These are phyloP conservation scores for Phaeosphaeriaceae sp. DNA, from an alignment of 2,329 filamentous ascomycete species.

Conservation along the genomic window DNA sequence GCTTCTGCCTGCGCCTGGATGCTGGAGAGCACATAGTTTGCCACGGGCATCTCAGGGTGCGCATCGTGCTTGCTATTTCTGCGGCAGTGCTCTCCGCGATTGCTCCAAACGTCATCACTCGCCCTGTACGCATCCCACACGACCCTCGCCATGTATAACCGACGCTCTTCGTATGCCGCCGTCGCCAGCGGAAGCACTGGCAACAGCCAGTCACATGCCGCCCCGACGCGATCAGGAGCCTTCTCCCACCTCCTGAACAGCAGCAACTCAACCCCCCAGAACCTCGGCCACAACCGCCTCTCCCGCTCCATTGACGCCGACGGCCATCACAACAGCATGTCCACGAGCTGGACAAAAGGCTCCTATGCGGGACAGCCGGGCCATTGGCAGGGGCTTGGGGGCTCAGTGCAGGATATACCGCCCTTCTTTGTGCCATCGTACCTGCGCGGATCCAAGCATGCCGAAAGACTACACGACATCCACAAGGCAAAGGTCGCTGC, in stretches of 20 bases:
- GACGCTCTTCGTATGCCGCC: constrained; percentile 67
- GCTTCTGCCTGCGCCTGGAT: constrained; percentile 10
- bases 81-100: constrained; percentile 4
- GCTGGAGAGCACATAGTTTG: constrained; percentile 2
- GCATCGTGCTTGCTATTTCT: not conserved
- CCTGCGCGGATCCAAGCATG: constrained; percentile 77
- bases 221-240: constrained; percentile 49
- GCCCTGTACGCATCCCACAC: constrained; percentile 3
- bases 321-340: constrained; percentile 55
- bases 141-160: constrained; percentile 34
- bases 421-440: constrained; percentile 85
- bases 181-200: constrained; percentile 62
- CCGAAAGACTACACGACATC: constrained; percentile 75
- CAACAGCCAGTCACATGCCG: constrained; percentile 40
- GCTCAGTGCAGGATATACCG: constrained; percentile 41
- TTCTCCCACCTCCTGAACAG: constrained; percentile 65
- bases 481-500: constrained; percentile 66
- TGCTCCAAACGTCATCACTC: constrained; percentile 7
- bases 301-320: constrained; percentile 56
- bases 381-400: constrained; percentile 37
- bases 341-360: constrained; percentile 54
- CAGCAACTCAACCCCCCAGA: constrained; percentile 36
- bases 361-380: constrained; percentile 58
- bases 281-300: constrained; percentile 37
- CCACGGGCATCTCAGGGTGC: not conserved